Evolutionary conservation across 805 yeast species (phyloP).

Genomic region (Lachancea sp.): DNA sequence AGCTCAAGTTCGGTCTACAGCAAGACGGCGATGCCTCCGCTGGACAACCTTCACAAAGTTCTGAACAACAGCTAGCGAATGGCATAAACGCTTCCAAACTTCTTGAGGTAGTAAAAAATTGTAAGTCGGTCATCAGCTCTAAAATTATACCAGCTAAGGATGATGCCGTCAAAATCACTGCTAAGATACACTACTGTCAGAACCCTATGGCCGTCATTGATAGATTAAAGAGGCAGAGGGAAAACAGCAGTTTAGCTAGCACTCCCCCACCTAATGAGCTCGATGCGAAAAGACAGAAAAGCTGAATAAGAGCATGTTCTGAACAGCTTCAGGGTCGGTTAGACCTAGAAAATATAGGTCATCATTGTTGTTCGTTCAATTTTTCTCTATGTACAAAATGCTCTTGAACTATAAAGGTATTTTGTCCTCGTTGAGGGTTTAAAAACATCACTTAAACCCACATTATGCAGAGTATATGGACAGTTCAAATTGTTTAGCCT

Average conservation of each 20-base stretch:
- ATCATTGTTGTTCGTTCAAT: conserved; percentile 3
- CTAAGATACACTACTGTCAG: conserved; percentile 54
- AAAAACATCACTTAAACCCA: not conserved
- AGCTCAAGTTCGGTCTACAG: conserved; percentile 46
- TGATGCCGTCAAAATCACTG: conserved; percentile 56
- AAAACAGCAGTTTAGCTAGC: conserved; percentile 10
- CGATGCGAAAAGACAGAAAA: conserved; percentile 11
- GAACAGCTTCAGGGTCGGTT: not conserved
- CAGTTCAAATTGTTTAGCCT: not conserved
- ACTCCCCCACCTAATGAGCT: conserved; percentile 3
- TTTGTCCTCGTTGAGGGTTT: conserved; percentile 2
- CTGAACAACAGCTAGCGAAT: conserved; percentile 9
- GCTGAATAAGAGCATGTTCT: not conserved
- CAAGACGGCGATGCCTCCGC: conserved; percentile 3
- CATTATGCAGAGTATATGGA: conserved; percentile 2
- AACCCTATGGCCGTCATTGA: conserved; percentile 52
- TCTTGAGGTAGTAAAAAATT: conserved; percentile 40
- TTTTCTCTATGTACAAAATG: conserved; percentile 10
- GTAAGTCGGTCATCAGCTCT: conserved; percentile 42
- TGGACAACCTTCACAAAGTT: conserved; percentile 11
- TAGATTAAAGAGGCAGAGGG: conserved; percentile 43
- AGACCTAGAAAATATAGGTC: not conserved
- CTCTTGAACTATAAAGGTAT: conserved; percentile 2
- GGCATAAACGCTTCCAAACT: conserved; percentile 28
- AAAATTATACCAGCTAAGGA: conserved; percentile 47